Evolutionary conservation across 371 early-diverging fungal species (phyloP).

Genomic region (Mucor circinelloides): DNA sequence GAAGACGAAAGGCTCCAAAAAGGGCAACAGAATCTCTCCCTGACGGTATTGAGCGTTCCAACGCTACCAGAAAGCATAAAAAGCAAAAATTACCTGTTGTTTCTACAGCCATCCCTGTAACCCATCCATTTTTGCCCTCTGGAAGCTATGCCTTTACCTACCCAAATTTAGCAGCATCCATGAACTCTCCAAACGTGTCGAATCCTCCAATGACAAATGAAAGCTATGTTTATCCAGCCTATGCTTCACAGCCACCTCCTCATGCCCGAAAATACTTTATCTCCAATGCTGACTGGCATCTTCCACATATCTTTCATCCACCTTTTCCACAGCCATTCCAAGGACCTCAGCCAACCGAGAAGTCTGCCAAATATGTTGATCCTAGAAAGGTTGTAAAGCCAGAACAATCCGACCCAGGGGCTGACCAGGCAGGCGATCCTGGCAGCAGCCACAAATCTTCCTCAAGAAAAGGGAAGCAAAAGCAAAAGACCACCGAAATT

Average conservation of each 20-base stretch:
- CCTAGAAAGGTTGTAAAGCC: background rate
- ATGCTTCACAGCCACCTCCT: background rate
- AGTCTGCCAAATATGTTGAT: background rate
- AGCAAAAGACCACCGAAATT: background rate
- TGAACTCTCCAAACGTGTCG: background rate
- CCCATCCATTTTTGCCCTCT: background rate
- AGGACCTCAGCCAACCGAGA: background rate
- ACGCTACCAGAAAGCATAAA: background rate
- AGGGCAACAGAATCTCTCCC: background rate
- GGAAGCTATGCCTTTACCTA: background rate
- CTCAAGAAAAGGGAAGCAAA: background rate
- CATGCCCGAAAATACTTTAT: background rate
- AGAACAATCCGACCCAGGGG: background rate
- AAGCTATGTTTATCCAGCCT: background rate
- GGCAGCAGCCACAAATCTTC: background rate
- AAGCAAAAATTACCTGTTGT: background rate
- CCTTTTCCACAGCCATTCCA: background rate
- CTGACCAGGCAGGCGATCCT: background rate
- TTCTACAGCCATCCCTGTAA: background rate
- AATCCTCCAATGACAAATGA: background rate
- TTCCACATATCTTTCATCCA: background rate
- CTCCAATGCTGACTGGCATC: background rate
- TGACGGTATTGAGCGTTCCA: background rate
- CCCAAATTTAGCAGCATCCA: background rate
- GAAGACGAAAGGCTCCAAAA: background rate